phyloP scores from a whole-genome alignment of 2,329 filamentous ascomycete species.

The Clonostachys chloroleuca region DNA sequence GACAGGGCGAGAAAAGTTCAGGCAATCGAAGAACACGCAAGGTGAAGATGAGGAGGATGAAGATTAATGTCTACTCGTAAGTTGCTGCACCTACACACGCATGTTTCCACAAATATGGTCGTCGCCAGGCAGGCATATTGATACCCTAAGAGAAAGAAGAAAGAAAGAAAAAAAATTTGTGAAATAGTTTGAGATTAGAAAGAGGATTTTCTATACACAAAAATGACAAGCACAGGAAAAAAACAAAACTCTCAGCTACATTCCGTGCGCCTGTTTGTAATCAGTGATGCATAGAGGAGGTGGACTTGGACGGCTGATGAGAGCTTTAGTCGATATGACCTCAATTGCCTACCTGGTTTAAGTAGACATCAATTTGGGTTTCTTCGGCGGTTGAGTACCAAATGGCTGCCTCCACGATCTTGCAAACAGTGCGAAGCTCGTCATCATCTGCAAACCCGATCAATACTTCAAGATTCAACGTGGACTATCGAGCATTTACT shows the following conservation, averaged over 20 bases:
- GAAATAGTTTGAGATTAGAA: not conserved
- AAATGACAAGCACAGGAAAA: not conserved
- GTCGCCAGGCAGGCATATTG: not conserved
- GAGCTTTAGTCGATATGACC: too few relatives aligned
- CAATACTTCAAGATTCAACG: not conserved
- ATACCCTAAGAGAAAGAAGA: not conserved
- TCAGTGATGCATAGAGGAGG: too few relatives aligned
- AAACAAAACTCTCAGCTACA: not conserved
- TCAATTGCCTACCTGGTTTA: not conserved
- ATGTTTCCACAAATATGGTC: not conserved
- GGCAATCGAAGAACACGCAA: too few relatives aligned
- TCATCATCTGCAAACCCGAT: conserved; percentile 39
- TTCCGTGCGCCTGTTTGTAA: not conserved
- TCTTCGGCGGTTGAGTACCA: conserved; percentile 57
- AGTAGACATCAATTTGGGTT: not conserved
- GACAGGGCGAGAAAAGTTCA: conserved; percentile 66
- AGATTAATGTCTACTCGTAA: too few relatives aligned
- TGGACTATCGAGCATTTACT: not conserved
- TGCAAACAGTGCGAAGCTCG: conserved; percentile 63
- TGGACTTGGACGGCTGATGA: too few relatives aligned
- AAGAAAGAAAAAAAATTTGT: too few relatives aligned
- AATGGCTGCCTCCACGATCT: conserved; percentile 69
- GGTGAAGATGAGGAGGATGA: too few relatives aligned
- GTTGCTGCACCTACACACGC: not conserved
- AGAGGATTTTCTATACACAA: not conserved